A percentile compares a stretch with the other conserved stretches of the same genome.
phyloP scores from a whole-genome alignment of 257 asterid genomes.

The Misopates orontium region DNA sequence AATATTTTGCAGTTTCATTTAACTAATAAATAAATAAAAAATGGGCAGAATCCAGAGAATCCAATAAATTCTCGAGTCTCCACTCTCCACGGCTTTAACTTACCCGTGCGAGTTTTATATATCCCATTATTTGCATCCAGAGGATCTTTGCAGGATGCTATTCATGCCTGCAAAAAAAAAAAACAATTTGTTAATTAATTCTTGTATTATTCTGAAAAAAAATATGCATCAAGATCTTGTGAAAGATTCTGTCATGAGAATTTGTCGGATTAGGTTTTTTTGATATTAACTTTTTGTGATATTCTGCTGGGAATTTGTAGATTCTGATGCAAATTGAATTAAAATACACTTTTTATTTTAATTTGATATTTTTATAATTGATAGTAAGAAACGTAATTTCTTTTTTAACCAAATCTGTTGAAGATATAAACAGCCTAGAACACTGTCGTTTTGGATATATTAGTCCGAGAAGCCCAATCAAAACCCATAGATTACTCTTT shows the following conservation, averaged over 20 bases:
- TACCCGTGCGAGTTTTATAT: neutral
- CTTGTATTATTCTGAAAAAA: slow-evolving; percentile 34
- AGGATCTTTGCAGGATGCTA: slow-evolving; percentile 19
- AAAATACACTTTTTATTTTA: neutral
- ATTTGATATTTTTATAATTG: neutral
- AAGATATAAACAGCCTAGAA: too few species aligned
- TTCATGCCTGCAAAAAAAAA: slow-evolving; percentile 15
- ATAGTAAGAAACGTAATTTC: neutral
- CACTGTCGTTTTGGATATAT: too few species aligned
- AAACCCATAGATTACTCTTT: neutral
- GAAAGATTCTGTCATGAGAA: slow-evolving; percentile 31
- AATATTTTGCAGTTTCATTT: slow-evolving; percentile 11
- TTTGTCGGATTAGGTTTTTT: slow-evolving; percentile 43
- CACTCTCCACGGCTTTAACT: neutral
- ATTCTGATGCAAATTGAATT: neutral
- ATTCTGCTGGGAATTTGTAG: neutral
- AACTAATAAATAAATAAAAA: neutral
- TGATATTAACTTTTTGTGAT: neutral
- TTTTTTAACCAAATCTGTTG: neutral
- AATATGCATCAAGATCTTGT: slow-evolving; percentile 41
- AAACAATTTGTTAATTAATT: slow-evolving; percentile 3
- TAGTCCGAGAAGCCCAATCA: too few species aligned
- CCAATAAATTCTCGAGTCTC: neutral
- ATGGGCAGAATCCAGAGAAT: neutral
- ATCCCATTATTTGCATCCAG: slow-evolving; percentile 6